Evolutionary conservation across 75 land plant species (phyloP).

Genomic region (Sequoia sempervirens): DNA sequence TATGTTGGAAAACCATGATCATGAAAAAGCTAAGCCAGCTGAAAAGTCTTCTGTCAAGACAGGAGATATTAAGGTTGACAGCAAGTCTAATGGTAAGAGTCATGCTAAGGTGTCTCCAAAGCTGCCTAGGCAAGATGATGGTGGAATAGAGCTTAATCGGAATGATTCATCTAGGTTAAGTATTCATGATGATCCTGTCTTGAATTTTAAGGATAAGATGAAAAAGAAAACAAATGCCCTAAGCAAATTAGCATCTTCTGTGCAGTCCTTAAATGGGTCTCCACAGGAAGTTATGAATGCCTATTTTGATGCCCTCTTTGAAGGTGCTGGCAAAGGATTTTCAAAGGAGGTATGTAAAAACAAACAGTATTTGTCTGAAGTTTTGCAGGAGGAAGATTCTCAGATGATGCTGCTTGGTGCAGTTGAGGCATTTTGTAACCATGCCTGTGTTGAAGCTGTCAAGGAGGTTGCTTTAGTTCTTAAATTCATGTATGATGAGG

Average conservation of each 20-base stretch:
- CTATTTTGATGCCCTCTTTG: conserved; percentile 64
- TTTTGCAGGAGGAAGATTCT: conserved; percentile 43
- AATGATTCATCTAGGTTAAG: background rate
- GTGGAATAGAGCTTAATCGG: background rate
- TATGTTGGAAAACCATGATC: conserved; percentile 52
- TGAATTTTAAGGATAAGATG: conserved; percentile 45
- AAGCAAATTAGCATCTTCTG: conserved; percentile 31
- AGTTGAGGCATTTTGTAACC: conserved; percentile 52
- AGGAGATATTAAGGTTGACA: conserved; percentile 13
- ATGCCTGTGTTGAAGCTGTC: conserved; percentile 32
- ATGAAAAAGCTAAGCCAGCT: conserved; percentile 12
- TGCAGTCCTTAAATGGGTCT: conserved; percentile 29
- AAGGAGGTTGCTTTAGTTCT: conserved; percentile 72
- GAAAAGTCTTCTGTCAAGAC: conserved; percentile 16
- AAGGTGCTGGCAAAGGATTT: conserved; percentile 65
- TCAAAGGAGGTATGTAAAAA: conserved; percentile 66
- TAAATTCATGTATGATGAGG: conserved; percentile 72
- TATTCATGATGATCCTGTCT: conserved; percentile 30
- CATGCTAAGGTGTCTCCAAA: background rate
- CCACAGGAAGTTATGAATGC: conserved; percentile 58
- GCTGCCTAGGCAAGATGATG: background rate
- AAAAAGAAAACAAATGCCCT: conserved; percentile 45
- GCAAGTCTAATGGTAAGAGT: conserved; percentile 14
- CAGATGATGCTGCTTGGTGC: conserved; percentile 59
- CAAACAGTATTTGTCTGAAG: conserved; percentile 57